phyloP scores from a whole-genome alignment of 2,329 filamentous ascomycete species.

The Diaporthe nobilis region DNA sequence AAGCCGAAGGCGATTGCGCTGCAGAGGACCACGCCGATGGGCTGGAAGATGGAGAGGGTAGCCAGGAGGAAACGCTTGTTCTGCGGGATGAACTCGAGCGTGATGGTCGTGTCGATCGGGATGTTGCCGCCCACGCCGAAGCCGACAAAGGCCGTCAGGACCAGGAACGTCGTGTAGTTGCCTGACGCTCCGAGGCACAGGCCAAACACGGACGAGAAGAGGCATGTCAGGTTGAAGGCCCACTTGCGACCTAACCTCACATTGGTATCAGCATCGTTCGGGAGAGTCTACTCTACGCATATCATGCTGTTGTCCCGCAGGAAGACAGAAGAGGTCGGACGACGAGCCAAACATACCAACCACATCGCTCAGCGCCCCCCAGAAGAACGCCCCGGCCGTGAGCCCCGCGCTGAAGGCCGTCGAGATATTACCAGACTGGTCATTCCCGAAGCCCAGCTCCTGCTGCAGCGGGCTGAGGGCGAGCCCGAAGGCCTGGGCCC shows the following conservation, averaged over 20 bases:
- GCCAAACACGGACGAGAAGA: slow-evolving; percentile 68
- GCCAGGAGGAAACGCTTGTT: slow-evolving; percentile 66
- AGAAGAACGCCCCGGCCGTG: slow-evolving; percentile 68
- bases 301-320: not conserved
- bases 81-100: slow-evolving; percentile 68
- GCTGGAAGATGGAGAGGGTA: slow-evolving; percentile 68
- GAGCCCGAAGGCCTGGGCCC: slow-evolving; percentile 71
- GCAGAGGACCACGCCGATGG: slow-evolving; percentile 66
- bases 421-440: slow-evolving; percentile 61
- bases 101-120: slow-evolving; percentile 69
- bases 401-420: slow-evolving; percentile 68
- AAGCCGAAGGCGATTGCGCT: slow-evolving; percentile 67
- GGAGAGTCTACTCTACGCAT: not conserved
- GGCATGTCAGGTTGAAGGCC: slow-evolving; percentile 71
- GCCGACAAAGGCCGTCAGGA: slow-evolving; percentile 67
- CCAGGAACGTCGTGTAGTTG: slow-evolving; percentile 64
- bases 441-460: slow-evolving; percentile 65
- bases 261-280: not conserved
- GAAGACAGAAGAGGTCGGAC: not conserved
- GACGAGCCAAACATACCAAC: slow-evolving; percentile 47
- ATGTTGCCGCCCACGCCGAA: slow-evolving; percentile 69
- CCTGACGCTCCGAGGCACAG: slow-evolving; percentile 64
- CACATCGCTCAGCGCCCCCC: slow-evolving; percentile 69
- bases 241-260: slow-evolving; percentile 59
- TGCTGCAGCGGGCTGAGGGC: slow-evolving; percentile 67